Evolutionary conservation across 2,329 filamentous ascomycete genomes (phyloP).

Genomic region (Talaromyces sp.): DNA sequence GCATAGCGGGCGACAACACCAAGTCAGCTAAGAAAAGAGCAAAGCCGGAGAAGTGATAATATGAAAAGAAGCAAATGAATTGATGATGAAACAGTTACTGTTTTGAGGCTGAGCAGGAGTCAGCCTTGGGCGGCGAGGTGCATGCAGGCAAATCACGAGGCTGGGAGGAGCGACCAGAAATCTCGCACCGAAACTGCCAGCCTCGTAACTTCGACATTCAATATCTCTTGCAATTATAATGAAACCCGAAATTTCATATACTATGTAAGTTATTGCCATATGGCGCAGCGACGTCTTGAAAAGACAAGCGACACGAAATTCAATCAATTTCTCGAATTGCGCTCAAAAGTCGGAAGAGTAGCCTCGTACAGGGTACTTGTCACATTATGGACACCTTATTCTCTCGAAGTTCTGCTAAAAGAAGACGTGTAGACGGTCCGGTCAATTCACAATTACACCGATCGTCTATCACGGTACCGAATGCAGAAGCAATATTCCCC

Average conservation of each 20-base stretch:
- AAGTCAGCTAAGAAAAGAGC: background rate
- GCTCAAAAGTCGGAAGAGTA: background rate
- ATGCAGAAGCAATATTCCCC: background rate
- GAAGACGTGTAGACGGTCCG: background rate
- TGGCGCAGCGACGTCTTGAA: background rate
- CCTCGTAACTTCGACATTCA: background rate
- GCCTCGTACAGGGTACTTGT: background rate
- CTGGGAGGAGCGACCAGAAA: background rate
- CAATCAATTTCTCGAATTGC: background rate
- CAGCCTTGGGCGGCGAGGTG: background rate
- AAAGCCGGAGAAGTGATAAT: background rate
- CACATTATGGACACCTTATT: background rate
- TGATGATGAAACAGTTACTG: background rate
- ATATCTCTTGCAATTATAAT: background rate
- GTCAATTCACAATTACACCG: background rate
- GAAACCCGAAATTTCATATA: background rate
- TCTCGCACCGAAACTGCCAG: background rate
- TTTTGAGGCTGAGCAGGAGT: background rate
- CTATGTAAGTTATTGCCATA: background rate
- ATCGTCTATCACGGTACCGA: background rate
- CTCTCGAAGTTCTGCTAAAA: background rate
- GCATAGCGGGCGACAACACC: background rate
- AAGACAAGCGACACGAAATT: background rate
- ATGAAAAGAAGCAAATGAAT: background rate
- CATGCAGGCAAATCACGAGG: background rate